Evolutionary conservation across 129 eudicot genomes (phyloP), one percentile per base, ranked within the genome.

Genomic region (Sambucus nigra): DNA sequence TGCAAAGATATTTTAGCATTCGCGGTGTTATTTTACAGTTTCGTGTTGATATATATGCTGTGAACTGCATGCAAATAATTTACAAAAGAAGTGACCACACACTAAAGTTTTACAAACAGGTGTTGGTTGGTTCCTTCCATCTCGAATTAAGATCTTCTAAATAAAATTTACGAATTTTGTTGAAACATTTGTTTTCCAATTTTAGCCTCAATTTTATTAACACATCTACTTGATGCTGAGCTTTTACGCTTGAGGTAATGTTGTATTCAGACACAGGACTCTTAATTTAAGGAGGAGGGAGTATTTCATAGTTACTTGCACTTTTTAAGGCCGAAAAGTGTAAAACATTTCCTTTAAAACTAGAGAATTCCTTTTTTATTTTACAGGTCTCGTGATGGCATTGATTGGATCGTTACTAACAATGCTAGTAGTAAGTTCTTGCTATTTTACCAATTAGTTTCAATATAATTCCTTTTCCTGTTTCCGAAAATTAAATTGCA

Each of bases 401-500:
- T 69, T 91, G 70, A 91, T 91, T 8, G 98, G 98, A 69, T 85
- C 98, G 19, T 79, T 91, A 22, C 69, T 91, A 49, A 91, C 98
- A 19, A 91, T 91, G 98, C 94, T 91, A 57, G 95, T 91, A 27
- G 95, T 91, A 76, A 60, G 75, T 35, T 70, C 45, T 40, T 51
- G 44, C 25, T 12, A 35, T 27, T 22, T 59, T 28, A 26, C 28
- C 58, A 26, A 52, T 45, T 68, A 35, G 25, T 12, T 57, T n/a
- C n/a, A n/a, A 28, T 40, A 5, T 38, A 17, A 15, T 14, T 7
- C 7, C n/a, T 16, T 42, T 13, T 13, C 22, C 21, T 17, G 5
- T 27, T 17, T 0, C 4, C 28, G 41, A 17, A 5, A 3, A 15
- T 47, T 4, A 5, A 42, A 22, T 68, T 7, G 16, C n/a, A 5